These are phyloP conservation scores for Penicillium samsonianum DNA, from an alignment of 495 filamentous ascomycete species.

Conservation along the genomic window DNA sequence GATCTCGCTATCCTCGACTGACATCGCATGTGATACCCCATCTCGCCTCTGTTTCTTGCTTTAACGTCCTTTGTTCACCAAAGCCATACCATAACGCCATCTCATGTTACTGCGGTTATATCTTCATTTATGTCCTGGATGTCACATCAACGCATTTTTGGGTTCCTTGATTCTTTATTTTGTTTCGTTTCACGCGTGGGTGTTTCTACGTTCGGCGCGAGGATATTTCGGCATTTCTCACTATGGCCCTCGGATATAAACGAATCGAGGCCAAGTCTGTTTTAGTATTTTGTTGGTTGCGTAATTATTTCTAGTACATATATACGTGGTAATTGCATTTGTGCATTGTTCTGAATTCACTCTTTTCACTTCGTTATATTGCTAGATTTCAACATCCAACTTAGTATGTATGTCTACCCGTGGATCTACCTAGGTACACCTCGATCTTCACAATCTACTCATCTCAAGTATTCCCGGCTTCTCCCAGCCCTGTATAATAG, in stretches of 20 bases:
- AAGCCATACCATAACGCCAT: slow-evolving; percentile 5
- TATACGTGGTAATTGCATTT: background rate
- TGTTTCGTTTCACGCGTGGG: background rate
- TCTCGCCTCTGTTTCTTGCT: slow-evolving; percentile 7
- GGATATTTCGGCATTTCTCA: background rate
- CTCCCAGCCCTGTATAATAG: too few relatives aligned
- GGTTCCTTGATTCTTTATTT: slow-evolving; percentile 1
- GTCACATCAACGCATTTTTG: background rate
- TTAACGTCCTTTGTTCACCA: slow-evolving; percentile 5
- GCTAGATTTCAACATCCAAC: too few relatives aligned
- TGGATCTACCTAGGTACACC: too few relatives aligned
- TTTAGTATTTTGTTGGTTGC: background rate
- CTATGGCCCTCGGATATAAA: slow-evolving; percentile 9
- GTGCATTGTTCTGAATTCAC: background rate
- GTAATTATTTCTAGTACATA: background rate
- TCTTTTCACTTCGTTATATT: background rate
- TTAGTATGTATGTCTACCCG: too few relatives aligned
- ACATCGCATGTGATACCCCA: slow-evolving; percentile 39
- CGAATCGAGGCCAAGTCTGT: slow-evolving; percentile 1
- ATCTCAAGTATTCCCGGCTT: too few relatives aligned
- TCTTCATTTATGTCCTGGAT: background rate
- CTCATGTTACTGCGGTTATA: slow-evolving; percentile 5
- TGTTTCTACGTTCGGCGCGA: background rate
- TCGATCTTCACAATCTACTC: too few relatives aligned
- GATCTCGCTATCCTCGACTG: slow-evolving; percentile 27